Percentiles rank a stretch among this genome's conserved stretches.
These are phyloP conservation scores for Niveomyces coronatus DNA, from an alignment of 2,329 filamentous ascomycete genomes.

Conservation along the genomic window DNA sequence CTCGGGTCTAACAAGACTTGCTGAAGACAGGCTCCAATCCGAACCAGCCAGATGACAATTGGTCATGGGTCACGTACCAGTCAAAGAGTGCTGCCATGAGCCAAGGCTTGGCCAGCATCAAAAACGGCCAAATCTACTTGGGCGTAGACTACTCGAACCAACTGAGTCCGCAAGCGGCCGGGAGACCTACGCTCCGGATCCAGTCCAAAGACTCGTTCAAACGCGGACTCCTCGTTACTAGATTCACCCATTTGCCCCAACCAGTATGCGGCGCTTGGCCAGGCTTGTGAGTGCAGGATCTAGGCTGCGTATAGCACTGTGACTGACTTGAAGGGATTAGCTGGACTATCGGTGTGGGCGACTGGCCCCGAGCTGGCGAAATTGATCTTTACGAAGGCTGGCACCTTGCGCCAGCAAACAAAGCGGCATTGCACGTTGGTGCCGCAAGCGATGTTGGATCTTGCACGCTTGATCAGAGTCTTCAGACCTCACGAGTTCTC, in stretches of 20 bases:
- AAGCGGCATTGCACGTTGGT: constrained; percentile 44
- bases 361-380: constrained; percentile 44
- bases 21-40: constrained; percentile 11
- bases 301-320: background rate
- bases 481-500: constrained; percentile 16
- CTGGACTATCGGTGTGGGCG: constrained; percentile 31
- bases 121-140: constrained; percentile 22
- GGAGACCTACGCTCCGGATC: constrained; percentile 46
- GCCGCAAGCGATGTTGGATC: constrained; percentile 16
- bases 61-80: constrained; percentile 50
- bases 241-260: constrained; percentile 55
- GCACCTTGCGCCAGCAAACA: constrained; percentile 40
- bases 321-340: constrained; percentile 6
- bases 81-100: constrained; percentile 18
- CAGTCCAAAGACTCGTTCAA: constrained; percentile 49
- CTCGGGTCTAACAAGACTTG: background rate
- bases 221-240: constrained; percentile 54
- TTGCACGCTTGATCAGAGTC: constrained; percentile 18
- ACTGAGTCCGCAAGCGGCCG: background rate
- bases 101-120: constrained; percentile 20
- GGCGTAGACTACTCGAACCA: constrained; percentile 19
- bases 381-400: constrained; percentile 57
- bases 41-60: constrained; percentile 42
- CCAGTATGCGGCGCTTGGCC: constrained; percentile 59
- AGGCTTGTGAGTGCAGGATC: constrained; percentile 37